Evolutionary conservation across 208 protist species (phyloP), one percentile per base, ranked within the genome.

Genomic region (Phytomonas sp.): DNA sequence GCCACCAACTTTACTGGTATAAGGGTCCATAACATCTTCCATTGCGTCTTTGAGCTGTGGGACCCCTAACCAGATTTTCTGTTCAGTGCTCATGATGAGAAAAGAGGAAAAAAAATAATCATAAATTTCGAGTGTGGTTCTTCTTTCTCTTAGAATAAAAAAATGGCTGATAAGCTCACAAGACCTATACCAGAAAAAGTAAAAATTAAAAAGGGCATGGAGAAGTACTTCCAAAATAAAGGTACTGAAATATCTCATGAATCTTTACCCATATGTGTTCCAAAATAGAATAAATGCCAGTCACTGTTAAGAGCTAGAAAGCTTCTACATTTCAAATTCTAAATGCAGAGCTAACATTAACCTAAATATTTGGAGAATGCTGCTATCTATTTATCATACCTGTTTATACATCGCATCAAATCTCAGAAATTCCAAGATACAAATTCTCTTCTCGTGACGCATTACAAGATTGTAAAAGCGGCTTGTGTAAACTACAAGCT

Each of bases 1-100:
- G n/a, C 90, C 90, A 31, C 90, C 90, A 63, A 95, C 79, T 70
- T 79, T 87, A 8, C 83, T 84, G 11, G 83, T 91, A 60, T 82
- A 86, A 5, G 81, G 74, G 30, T 88, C 87, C 10, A 71, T 29
- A 30, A 86, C 64, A 31, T 90, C 77, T 49, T 88, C 45, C 26
- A 5, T 56, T 12, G 45, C 8, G 19, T 56, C 8, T 26, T 56
- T 56, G 8, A 12, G 16, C 45, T 56, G 45, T 26, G 45, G 45
- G 16, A 56, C 19, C 2, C 45, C 45, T 6, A 56, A 26, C 45
- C 45, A 56, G 45, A 56, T 26, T 56, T 56, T 56, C 19, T 56
- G 45, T 56, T 56, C 45, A 26, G 19, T 56, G 16, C 5, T 6
- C 45, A 56, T 56, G 19, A 26, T 56, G 45, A 56, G 26, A 19